Base-by-base conservation (phyloP, 2,329 filamentous ascomycete species). In the Alternaria tenuissima region DNA sequence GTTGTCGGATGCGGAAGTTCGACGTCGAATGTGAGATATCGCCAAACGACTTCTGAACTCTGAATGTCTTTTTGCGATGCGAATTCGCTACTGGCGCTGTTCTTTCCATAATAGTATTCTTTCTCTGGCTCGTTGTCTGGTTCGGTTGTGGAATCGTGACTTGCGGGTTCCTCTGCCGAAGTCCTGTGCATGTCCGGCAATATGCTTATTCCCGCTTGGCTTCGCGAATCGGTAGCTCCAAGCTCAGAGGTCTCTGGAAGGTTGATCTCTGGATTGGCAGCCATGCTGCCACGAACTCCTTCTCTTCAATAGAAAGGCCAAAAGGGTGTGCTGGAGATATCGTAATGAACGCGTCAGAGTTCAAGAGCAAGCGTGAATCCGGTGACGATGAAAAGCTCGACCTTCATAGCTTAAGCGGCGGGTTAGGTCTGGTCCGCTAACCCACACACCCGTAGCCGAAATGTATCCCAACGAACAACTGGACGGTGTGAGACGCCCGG, bases 21-120 rank as follows among this genome's bases (percentile, higher is more conserved):
- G 1, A 87, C 90, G 51, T 88, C 84, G 71, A 89, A 88, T 1
- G 85, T 87, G 52, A 91, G 78, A 69, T 90, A 89, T 18, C 84
- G 82, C 74, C 86, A 86, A 16, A 83, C 78, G 56, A 90, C 80
- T n/a, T 75, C 74, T 26, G 57, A 64, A 4, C 60, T 65, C 52
- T 54, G 39, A 5, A 67, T 57, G 8, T 53, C 38, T n/a, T 64
- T 60, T 30, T 65, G 62, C n/a, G 36, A 26, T 22, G 36, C 47
- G 20, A 60, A 59, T 16, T 62, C 61, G 18, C 24, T 36, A 18
- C 20, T 22, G 24, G 49, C 61, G 34, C 66, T 61, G 24, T 65
- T 63, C 53, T 68, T 66, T 51, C 64, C 57, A 9, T 64, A 61
- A 26, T 52, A 57, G 8, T 65, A 63, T 14, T 66, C 62, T 39